phyloP scores from a whole-genome alignment of 495 filamentous ascomycete species.

The Parathielavia hyrcaniae region DNA sequence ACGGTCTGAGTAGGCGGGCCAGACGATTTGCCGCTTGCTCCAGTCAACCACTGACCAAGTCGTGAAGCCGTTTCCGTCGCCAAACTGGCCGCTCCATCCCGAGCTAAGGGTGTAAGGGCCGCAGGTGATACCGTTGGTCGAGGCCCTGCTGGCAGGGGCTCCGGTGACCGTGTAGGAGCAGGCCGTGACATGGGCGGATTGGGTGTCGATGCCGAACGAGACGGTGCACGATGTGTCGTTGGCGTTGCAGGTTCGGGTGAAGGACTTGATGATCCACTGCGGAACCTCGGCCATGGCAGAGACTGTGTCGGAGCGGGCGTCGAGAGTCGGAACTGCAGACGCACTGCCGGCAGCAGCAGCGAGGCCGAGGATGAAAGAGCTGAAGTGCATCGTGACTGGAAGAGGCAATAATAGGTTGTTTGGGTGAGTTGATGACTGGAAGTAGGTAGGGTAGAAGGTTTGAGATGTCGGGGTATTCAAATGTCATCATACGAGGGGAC shows the following conservation, averaged over 20 bases:
- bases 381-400: constrained; percentile 41
- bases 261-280: constrained; percentile 45
- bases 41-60: constrained; percentile 46
- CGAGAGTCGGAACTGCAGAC: constrained; percentile 34
- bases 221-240: constrained; percentile 44
- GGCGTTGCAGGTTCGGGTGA: constrained; percentile 46
- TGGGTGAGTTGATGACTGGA: not conserved
- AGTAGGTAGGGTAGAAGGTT: not conserved
- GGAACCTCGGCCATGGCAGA: constrained; percentile 39
- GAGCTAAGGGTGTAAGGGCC: constrained; percentile 48
- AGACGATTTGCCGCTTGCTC: constrained; percentile 38
- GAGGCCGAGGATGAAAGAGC: constrained; percentile 37
- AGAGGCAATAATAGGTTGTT: not conserved
- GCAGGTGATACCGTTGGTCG: constrained; percentile 39
- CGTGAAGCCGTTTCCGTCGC: constrained; percentile 48
- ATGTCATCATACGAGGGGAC: not conserved
- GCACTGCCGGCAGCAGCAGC: constrained; percentile 26
- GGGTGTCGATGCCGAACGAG: constrained; percentile 44
- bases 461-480: not conserved
- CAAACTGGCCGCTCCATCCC: constrained; percentile 53
- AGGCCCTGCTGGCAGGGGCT: constrained; percentile 36
- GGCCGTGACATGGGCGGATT: constrained; percentile 25
- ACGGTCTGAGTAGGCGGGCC: constrained; percentile 45
- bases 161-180: constrained; percentile 42
- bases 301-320: constrained; percentile 30